Evolutionary conservation across 106 monocot genomes (phyloP).

Genomic region (Apostasia ramifera): DNA sequence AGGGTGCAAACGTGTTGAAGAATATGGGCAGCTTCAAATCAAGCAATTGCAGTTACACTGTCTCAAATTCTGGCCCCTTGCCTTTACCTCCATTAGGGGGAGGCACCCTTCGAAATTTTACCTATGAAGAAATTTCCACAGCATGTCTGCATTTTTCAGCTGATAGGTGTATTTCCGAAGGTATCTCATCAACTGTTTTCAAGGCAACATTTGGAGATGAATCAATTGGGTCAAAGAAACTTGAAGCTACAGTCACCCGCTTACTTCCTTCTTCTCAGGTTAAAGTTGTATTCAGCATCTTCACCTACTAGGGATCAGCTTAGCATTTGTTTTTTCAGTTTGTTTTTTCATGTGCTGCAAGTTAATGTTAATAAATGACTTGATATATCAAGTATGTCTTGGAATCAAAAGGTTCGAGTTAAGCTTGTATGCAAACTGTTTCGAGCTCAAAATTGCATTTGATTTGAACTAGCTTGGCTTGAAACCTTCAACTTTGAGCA

Average conservation of each 20-base stretch:
- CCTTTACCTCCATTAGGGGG: constrained; percentile 70
- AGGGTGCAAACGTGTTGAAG: constrained; percentile 26
- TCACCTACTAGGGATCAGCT: neutral
- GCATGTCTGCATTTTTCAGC: constrained; percentile 78
- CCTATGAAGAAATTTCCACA: constrained; percentile 65
- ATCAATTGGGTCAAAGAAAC: constrained; percentile 32
- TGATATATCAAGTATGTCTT: no score
- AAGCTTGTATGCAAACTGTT: neutral
- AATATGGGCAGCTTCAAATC: constrained; percentile 74
- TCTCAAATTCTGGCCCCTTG: constrained; percentile 53
- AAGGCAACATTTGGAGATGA: constrained; percentile 88
- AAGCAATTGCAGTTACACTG: constrained; percentile 18
- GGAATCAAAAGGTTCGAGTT: neutral
- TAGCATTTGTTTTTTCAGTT: neutral
- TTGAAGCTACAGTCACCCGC: constrained; percentile 70
- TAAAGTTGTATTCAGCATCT: neutral
- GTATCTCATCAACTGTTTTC: constrained; percentile 51
- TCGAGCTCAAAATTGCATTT: neutral
- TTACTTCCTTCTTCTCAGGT: constrained; percentile 73
- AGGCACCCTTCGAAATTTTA: constrained; percentile 54
- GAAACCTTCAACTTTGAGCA: no score
- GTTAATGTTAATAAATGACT: neutral
- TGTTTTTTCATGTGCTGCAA: neutral
- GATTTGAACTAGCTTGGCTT: no score
- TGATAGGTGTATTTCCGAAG: constrained; percentile 70